Conservation (phyloP, 805 yeast species). For the Ogataea siamensis region DNA sequence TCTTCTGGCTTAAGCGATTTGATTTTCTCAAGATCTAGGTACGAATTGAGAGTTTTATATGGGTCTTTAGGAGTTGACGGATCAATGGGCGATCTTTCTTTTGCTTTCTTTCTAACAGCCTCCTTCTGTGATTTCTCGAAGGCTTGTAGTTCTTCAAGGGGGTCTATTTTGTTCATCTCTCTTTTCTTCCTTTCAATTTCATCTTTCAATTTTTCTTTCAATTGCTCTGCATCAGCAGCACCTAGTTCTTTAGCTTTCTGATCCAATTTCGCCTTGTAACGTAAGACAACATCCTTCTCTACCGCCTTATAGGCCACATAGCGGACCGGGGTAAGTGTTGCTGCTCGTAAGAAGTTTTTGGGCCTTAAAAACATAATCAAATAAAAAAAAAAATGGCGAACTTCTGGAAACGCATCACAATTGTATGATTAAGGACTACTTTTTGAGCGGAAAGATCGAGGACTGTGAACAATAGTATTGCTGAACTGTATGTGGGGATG, state of each 20-base stretch:
- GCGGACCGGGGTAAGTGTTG: conserved; percentile 24
- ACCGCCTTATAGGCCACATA: conserved; percentile 30
- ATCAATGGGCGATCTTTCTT: conserved; percentile 36
- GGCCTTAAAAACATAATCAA: conserved; percentile 5
- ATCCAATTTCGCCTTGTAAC: conserved; percentile 42
- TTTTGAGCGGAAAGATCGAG: no score
- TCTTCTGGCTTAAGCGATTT: conserved; percentile 54
- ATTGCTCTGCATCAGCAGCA: conserved; percentile 49
- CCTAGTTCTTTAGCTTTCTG: conserved; percentile 42
- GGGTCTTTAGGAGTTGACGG: conserved; percentile 42
- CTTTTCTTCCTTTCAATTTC: conserved; percentile 54
- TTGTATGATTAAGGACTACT: no score
- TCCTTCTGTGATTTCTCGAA: conserved; percentile 29
- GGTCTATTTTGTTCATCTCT: conserved; percentile 63
- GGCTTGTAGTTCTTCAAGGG: conserved; percentile 63
- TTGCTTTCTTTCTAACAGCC: conserved; percentile 22
- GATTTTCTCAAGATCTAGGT: conserved; percentile 66
- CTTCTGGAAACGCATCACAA: background rate
- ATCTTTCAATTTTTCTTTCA: conserved; percentile 60
- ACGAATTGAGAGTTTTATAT: conserved; percentile 70
- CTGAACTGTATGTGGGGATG: no score
- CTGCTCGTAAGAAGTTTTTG: conserved; percentile 1
- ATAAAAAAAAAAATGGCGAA: background rate
- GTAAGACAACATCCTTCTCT: conserved; percentile 34
- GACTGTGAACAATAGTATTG: no score